Conservation (phyloP, 2,329 filamentous ascomycete genomes). For the Calonectria pseudoturangicola region DNA sequence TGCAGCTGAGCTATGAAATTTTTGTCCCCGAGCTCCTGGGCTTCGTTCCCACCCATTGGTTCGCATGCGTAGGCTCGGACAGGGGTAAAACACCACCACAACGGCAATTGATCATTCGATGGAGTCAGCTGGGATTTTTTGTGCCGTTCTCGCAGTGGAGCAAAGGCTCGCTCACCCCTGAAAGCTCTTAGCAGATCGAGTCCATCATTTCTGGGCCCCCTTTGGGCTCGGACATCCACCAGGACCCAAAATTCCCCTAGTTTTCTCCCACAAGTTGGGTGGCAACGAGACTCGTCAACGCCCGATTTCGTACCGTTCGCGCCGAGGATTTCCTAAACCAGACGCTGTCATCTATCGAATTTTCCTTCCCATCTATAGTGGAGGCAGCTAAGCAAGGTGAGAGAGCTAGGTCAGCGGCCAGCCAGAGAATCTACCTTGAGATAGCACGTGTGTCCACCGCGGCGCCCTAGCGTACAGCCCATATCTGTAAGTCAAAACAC, state of each 20-base stretch:
- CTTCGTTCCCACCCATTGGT: neutral
- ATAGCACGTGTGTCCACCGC: slow-evolving; percentile 7
- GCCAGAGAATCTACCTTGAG: neutral
- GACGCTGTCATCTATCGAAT: slow-evolving; percentile 18
- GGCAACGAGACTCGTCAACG: neutral
- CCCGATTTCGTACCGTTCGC: slow-evolving; percentile 4
- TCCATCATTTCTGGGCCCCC: slow-evolving; percentile 18
- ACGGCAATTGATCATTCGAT: slow-evolving; percentile 19
- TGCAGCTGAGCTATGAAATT: neutral
- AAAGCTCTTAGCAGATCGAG: slow-evolving; percentile 20
- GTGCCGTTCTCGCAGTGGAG: slow-evolving; percentile 18
- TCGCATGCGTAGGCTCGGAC: slow-evolving; percentile 4
- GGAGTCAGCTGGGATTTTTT: slow-evolving; percentile 15
- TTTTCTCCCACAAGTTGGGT: slow-evolving; percentile 3
- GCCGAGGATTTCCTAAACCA: slow-evolving; percentile 11
- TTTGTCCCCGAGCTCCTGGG: neutral
- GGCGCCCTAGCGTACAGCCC: slow-evolving; percentile 6
- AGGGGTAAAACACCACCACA: neutral
- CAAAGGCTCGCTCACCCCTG: slow-evolving; percentile 20
- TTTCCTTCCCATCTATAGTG: slow-evolving; percentile 2
- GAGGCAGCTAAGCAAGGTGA: slow-evolving; percentile 14
- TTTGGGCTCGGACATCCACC: neutral
- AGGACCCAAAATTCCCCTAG: neutral
- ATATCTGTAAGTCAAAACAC: slow-evolving; percentile 14
- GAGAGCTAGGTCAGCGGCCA: neutral